Conservation (phyloP, 306 rosid genomes). For the Malus domestica region DNA sequence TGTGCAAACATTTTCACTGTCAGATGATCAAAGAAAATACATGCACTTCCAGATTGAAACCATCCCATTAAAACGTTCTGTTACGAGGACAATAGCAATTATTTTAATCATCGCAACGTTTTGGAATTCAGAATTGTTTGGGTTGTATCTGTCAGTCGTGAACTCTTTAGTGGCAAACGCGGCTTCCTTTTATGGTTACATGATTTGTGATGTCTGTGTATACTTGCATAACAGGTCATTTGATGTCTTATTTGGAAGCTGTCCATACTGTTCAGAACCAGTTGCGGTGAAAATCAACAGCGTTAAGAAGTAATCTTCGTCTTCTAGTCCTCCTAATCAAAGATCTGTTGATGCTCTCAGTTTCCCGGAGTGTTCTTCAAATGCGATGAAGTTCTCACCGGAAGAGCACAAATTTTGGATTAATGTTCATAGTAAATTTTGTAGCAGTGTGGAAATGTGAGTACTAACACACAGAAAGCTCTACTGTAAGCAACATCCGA, state of each 20-base stretch:
- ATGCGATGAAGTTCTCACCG: no score
- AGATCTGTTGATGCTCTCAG: not conserved
- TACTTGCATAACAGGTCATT: slow-evolving; percentile 30
- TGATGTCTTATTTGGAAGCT: slow-evolving; percentile 30
- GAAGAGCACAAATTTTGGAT: not conserved
- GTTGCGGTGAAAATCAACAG: slow-evolving; percentile 26
- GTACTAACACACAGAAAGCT: not conserved
- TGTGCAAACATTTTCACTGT: not conserved
- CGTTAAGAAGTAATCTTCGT: slow-evolving; percentile 1
- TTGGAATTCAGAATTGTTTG: not conserved
- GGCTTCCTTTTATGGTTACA: not conserved
- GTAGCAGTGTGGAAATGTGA: not conserved
- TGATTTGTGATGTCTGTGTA: not conserved
- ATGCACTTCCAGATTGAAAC: not conserved
- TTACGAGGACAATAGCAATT: not conserved
- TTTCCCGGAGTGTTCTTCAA: not conserved
- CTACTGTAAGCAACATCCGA: not conserved
- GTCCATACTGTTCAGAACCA: slow-evolving; percentile 35
- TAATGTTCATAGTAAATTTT: not conserved
- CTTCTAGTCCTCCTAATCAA: not conserved
- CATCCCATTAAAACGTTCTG: not conserved
- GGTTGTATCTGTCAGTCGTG: not conserved
- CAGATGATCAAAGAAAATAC: not conserved
- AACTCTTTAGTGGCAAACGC: not conserved
- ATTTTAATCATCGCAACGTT: not conserved